Conservation (phyloP, 164 flowering plant species). For the Saururus chinensis region DNA sequence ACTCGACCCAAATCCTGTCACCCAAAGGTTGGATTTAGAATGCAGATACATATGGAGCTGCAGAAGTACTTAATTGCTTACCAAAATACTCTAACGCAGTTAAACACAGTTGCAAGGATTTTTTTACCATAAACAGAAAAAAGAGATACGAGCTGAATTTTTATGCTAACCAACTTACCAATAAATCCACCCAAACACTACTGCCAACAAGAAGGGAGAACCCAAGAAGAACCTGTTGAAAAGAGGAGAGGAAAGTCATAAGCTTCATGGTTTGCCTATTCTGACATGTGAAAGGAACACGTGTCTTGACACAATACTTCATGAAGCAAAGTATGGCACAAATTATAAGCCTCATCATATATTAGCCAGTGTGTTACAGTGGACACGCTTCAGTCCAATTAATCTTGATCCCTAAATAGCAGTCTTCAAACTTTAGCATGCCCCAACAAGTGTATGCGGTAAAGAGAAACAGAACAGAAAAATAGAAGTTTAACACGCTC, state of each 20-base stretch:
- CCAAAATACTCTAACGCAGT: no score
- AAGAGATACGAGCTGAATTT: background rate
- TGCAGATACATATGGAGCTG: no score
- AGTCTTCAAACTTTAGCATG: no score
- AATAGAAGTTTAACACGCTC: background rate
- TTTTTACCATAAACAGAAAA: background rate
- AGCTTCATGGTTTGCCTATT: background rate
- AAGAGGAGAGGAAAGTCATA: background rate
- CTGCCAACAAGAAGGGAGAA: slow-evolving; percentile 95
- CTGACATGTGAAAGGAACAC: background rate
- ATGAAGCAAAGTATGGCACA: background rate
- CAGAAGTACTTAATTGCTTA: no score
- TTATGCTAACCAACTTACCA: slow-evolving; percentile 30
- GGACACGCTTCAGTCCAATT: background rate
- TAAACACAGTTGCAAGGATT: no score
- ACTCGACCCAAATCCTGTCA: no score
- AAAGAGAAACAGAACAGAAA: no score
- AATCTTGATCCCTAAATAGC: background rate
- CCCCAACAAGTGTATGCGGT: no score
- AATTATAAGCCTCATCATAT: background rate
- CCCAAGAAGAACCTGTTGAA: slow-evolving; percentile 81
- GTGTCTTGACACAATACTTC: background rate
- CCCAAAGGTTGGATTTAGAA: no score
- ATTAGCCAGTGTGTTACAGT: background rate
- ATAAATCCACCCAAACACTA: slow-evolving; percentile 96